Evolutionary conservation across 176 grass and related monocot species (phyloP), one percentile per base, ranked within the genome.

Genomic region (Musa beccarii): DNA sequence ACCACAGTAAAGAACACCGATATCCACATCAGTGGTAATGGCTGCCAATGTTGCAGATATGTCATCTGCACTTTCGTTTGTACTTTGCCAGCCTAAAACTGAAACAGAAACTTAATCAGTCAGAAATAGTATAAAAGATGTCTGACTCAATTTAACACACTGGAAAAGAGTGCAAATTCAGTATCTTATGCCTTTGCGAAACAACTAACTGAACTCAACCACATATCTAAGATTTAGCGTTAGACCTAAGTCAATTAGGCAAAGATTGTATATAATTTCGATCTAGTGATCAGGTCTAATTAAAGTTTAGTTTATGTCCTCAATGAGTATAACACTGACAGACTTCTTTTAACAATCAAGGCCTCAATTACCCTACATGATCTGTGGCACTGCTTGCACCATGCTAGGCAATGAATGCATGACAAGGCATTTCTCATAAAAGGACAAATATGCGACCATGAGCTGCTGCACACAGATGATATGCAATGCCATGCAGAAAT

Each of bases 51-150:
- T 99, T 74, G 86, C 95, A 87, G 91, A 86, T 83, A 99, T 99
- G 73, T 99, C 91, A 85, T 87, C 85, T 70, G 86, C 90, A 52
- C 83, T 89, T 76, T 99, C 95, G 67, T 91, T 94, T 85, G 69
- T 91, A 79, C 91, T 93, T 76, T 99, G 95, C 95, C 95, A 99
- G 63, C 95, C 95, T 89, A 99, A 79, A 68, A 99, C 95, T 99
- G 69, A 56, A 83, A 85, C 13, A 79, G 57, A 83, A 85, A 52
- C 52, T 64, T 13, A 80, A 2, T 54, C 49, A 65, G 80, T 9
- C 34, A 52, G 68, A 80, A 56, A 13, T 26, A 26, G 5, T 26
- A 26, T 17, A 24, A 57, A 55, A 56, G 51, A 74, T 55, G 21
- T 28, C 14, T 15, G 13, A 9, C 16, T 9, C 23, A 21, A 26